Percentiles rank a stretch among this genome's conserved stretches.
These are phyloP conservation scores for Parastagonospora nodorum DNA, from an alignment of 2,329 filamentous ascomycete species.

Conservation along the genomic window DNA sequence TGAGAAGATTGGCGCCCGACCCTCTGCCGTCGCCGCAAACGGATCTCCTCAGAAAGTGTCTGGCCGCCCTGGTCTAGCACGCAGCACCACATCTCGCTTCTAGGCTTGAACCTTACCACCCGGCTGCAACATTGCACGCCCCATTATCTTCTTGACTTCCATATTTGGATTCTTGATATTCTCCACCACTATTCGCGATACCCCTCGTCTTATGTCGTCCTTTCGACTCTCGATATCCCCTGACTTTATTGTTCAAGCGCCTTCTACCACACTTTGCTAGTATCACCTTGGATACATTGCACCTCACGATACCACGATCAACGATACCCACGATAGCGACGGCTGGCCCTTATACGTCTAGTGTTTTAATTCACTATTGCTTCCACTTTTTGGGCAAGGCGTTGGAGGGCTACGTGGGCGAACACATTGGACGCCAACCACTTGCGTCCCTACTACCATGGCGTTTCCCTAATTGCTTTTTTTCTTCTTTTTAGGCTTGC, in stretches of 20 bases:
- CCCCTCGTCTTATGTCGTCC: constrained; percentile 15
- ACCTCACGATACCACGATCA: constrained; percentile 43
- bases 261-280: constrained; percentile 18
- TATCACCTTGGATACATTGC: constrained; percentile 20
- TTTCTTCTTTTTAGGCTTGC: constrained; percentile 7
- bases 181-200: constrained; percentile 21
- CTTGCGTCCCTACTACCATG: neutral
- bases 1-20: constrained; percentile 67
- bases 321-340: constrained; percentile 44
- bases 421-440: constrained; percentile 16
- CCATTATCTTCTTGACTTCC: constrained; percentile 7
- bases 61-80: constrained; percentile 31
- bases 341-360: constrained; percentile 30
- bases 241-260: constrained; percentile 10
- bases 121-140: neutral
- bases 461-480: constrained; percentile 9
- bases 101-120: constrained; percentile 14
- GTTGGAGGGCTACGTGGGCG: constrained; percentile 20
- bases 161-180: constrained; percentile 12
- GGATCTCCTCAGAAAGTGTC: constrained; percentile 42
- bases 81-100: constrained; percentile 43
- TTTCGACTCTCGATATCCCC: constrained; percentile 11
- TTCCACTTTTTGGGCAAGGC: constrained; percentile 21
- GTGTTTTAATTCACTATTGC: constrained; percentile 27
- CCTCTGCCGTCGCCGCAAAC: constrained; percentile 38